Base-by-base conservation (phyloP, 1,139 yeast genomes). In the Saccharomycopsis hybrid region DNA sequence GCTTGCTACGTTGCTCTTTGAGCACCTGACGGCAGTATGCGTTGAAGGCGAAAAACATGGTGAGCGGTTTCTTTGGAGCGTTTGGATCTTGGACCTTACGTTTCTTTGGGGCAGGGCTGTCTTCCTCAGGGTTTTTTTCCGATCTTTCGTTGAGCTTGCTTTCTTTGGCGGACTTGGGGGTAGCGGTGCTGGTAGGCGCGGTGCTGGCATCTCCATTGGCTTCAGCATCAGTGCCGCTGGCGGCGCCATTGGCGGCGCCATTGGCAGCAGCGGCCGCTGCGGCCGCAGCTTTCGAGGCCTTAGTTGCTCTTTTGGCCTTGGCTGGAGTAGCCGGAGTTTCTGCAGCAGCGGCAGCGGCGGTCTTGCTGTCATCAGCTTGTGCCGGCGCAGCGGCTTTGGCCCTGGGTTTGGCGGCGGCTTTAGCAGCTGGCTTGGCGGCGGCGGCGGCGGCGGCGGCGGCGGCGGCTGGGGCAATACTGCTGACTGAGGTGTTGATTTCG, bases 41-140 rank as follows among this genome's bases (percentile, higher is more conserved):
- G 41, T 83, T 77, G 64, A 79, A 88, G 41, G 90, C 84, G 66
- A 88, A 86, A 70, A 82, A 88, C 52, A 86, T 85, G 38, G 96
- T 87, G 62, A 85, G 70, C 28, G 84, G 83, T 61, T 77, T 78
- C 66, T 76, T 78, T 46, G 84, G 83, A 43, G 83, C 83, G 58
- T 76, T 75, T 33, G 83, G 83, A 61, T 78, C 54, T 25, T 44
- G 25, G 2, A 77, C 56, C 63, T 69, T 57, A 62, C 72, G 78
- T 65, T 77, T 78, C 67, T 73, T 76, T 62, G 70, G 67, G 49
- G 66, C 63, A 5, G 48, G 31, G 39, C 50, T 43, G 42, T 52
- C 11, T n/a, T n/a, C n/a, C n/a, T n/a, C n/a, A n/a, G n/a, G n/a
- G n/a, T n/a, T n/a, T n/a, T n/a, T n/a, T n/a, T n/a, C n/a, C n/a